Conservation (phyloP, 345 rosid genomes). For the Psidium friedrichsthalianum region DNA sequence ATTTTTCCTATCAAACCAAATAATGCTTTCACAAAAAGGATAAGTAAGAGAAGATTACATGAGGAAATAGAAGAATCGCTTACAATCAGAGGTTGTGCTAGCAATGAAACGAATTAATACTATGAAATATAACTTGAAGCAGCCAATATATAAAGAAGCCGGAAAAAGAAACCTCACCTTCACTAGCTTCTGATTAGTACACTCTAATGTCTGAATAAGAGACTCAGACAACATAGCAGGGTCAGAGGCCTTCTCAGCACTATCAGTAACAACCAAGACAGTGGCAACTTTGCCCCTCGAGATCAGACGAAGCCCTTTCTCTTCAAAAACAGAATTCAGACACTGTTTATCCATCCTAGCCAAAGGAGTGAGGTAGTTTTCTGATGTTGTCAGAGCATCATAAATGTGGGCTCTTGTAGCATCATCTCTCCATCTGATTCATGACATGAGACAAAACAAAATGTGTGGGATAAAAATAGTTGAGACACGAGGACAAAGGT, state of each 20-base stretch:
- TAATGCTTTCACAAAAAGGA: background rate
- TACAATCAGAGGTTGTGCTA: background rate
- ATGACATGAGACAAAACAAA: background rate
- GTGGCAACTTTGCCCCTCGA: slow-evolving; percentile 56
- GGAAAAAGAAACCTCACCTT: slow-evolving; percentile 30
- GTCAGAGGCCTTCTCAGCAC: slow-evolving; percentile 12
- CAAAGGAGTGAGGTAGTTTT: slow-evolving; percentile 20
- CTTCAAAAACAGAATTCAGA: slow-evolving; percentile 23
- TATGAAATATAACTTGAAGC: background rate
- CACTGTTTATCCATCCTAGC: slow-evolving; percentile 27
- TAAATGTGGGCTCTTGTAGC: slow-evolving; percentile 22
- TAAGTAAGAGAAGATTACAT: background rate
- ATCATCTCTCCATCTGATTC: background rate
- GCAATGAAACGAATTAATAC: background rate
- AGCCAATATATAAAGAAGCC: background rate
- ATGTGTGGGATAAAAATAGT: background rate
- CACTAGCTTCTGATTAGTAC: slow-evolving; percentile 29
- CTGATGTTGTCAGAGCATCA: slow-evolving; percentile 31
- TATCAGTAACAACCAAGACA: slow-evolving; percentile 36
- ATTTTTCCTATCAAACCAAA: background rate
- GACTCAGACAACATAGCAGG: slow-evolving; percentile 4
- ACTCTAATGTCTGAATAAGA: slow-evolving; percentile 26
- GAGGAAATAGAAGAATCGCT: background rate
- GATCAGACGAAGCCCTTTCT: slow-evolving; percentile 37
- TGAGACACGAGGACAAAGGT: background rate